phyloP scores from a whole-genome alignment of 257 asterid genomes.

The Solanum stenotomum region DNA sequence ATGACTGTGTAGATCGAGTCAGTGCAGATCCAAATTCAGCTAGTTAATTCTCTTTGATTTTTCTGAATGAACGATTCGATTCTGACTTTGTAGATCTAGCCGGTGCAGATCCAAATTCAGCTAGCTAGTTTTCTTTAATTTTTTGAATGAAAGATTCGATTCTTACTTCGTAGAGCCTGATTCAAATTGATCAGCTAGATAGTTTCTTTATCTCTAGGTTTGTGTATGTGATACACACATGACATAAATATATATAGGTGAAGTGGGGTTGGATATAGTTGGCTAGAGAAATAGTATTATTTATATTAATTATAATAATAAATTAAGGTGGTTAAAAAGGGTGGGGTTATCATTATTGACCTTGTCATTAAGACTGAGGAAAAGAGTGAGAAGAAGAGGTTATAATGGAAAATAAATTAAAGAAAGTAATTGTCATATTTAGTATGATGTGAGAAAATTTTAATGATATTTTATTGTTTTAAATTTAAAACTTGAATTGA shows the following conservation, averaged over 20 bases:
- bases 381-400: background rate
- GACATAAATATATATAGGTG: background rate
- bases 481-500: background rate
- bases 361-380: background rate
- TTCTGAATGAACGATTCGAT: background rate
- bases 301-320: background rate
- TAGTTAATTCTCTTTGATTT: background rate
- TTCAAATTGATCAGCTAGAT: background rate
- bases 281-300: background rate
- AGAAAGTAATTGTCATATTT: background rate
- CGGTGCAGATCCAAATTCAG: background rate
- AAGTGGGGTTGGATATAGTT: background rate
- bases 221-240: background rate
- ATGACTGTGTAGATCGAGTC: background rate
- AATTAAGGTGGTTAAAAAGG: background rate
- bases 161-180: background rate
- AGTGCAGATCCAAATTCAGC: background rate
- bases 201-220: background rate
- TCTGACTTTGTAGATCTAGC: background rate
- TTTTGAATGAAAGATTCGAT: background rate
- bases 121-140: no score
- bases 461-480: background rate
- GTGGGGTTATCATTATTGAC: background rate
- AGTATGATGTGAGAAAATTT: background rate
- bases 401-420: background rate